These are phyloP conservation scores for Amanita phalloides DNA, from an alignment of 768 basidiomycete species.

Conservation along the genomic window DNA sequence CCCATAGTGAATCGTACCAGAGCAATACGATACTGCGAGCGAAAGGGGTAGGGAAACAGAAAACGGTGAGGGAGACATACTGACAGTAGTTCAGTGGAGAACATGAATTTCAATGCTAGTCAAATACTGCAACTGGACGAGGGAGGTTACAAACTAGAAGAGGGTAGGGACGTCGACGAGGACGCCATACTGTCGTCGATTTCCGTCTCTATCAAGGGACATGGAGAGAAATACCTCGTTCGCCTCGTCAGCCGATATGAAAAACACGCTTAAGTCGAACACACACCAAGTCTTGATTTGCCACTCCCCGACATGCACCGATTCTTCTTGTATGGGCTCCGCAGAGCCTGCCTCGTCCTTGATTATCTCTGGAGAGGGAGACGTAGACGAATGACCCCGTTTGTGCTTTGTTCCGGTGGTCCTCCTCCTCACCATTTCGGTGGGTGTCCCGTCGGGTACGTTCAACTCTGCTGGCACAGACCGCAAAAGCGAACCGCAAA, in stretches of 20 bases:
- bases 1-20: too few relatives aligned
- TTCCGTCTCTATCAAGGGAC: conserved; percentile 67
- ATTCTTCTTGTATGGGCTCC: conserved; percentile 15
- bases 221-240: conserved; percentile 87
- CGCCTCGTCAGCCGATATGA: not conserved
- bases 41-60: too few relatives aligned
- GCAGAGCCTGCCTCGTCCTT: conserved; percentile 7
- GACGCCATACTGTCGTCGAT: conserved; percentile 31
- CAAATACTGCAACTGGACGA: too few relatives aligned
- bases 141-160: conserved; percentile 10
- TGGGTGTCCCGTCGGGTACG: conserved; percentile 15
- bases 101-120: too few relatives aligned
- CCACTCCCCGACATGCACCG: conserved; percentile 76
- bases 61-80: too few relatives aligned
- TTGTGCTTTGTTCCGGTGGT: conserved; percentile 8
- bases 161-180: conserved; percentile 11
- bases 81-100: too few relatives aligned
- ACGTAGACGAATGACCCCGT: conserved; percentile 6
- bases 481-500: conserved; percentile 9
- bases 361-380: not conserved
- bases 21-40: too few relatives aligned
- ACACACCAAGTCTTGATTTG: conserved; percentile 81
- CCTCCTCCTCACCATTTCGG: conserved; percentile 3
- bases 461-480: conserved; percentile 19
- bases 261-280: not conserved